Base-by-base conservation (phyloP, 768 basidiomycete species). In the Glaciozyma martinii region DNA sequence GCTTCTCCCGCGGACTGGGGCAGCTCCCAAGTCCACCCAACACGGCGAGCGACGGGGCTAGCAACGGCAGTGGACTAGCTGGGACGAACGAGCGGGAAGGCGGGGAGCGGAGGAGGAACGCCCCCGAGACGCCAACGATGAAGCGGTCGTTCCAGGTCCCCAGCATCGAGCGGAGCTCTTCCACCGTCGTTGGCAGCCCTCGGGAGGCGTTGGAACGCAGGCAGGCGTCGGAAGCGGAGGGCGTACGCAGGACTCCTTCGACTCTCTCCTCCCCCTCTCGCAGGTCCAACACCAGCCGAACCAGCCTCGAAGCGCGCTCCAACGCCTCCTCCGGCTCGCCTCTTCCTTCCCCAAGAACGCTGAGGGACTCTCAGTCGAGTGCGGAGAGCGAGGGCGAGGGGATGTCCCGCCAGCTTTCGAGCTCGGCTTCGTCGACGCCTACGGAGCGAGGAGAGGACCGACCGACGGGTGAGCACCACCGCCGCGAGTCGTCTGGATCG, bases 1-100 rank as follows among this genome's bases (percentile, higher is more conserved):
- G 37, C 37, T 62, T 62, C 25, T 42, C 54, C 5, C 46, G 53
- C 12, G 61, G 61, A 5, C 46, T 56, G 23, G 55, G 61, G 0
- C 30, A 55, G 32, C 63, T 64, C 3, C 66, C 66, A 5, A 58
- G 56, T 12, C 66, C 66, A 10, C 66, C 66, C 5, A 53, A 44
- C 12, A 67, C 66, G 7, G 56, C 42, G 5, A 63, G 59, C 37
- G 62, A 66, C n/a, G 65, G 29, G 1, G 56, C 56, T 2, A 66
- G 65, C 50, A 42, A 2, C 33, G 59, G 52, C 5, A 63, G 56
- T 21, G 37, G 58, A 8, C 50, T n/a, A 49, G 44, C 16, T 12
- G 43, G 32, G 15, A 49, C 40, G 25, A 27, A 19, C 18, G 33
- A 29, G 33, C 50, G 33, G 37, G 40, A 16, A 12, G 16, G 18